These are phyloP conservation scores for Penicillium crystallinum DNA, from an alignment of 495 filamentous ascomycete genomes.

Conservation along the genomic window DNA sequence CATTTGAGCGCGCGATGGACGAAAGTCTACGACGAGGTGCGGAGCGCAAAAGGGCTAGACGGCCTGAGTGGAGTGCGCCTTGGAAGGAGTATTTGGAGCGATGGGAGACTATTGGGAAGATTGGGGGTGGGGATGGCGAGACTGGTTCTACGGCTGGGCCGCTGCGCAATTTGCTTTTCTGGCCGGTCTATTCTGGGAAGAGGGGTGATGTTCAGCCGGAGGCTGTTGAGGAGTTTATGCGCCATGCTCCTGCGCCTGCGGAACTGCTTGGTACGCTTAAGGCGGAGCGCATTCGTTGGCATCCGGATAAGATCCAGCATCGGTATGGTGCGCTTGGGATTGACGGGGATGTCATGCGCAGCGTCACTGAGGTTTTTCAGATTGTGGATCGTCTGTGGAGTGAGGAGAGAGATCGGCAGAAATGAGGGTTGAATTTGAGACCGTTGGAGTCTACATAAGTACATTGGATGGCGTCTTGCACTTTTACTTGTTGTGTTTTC, in stretches of 20 bases:
- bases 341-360: slow-evolving; percentile 63
- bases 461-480: background rate
- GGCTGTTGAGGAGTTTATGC: slow-evolving; percentile 60
- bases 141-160: slow-evolving; percentile 2
- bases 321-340: slow-evolving; percentile 62
- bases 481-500: background rate
- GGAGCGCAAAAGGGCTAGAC: slow-evolving; percentile 42
- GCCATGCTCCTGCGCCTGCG: slow-evolving; percentile 36
- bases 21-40: slow-evolving; percentile 48
- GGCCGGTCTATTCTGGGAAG: slow-evolving; percentile 69
- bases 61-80: slow-evolving; percentile 38
- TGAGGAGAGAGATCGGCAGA: slow-evolving; percentile 38
- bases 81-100: slow-evolving; percentile 61
- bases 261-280: slow-evolving; percentile 62
- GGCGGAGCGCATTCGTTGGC: slow-evolving; percentile 85
- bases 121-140: background rate
- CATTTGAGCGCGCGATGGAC: slow-evolving; percentile 45
- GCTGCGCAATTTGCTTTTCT: slow-evolving; percentile 55
- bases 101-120: slow-evolving; percentile 56
- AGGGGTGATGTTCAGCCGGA: slow-evolving; percentile 55
- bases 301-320: slow-evolving; percentile 98
- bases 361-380: slow-evolving; percentile 89
- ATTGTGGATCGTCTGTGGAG: slow-evolving; percentile 79
- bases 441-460: background rate
- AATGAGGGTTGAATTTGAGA: background rate